Percentiles rank a stretch among this genome's conserved stretches.
Conservation (phyloP, 2,329 filamentous ascomycete species). For the Bipolaris victoriae region DNA sequence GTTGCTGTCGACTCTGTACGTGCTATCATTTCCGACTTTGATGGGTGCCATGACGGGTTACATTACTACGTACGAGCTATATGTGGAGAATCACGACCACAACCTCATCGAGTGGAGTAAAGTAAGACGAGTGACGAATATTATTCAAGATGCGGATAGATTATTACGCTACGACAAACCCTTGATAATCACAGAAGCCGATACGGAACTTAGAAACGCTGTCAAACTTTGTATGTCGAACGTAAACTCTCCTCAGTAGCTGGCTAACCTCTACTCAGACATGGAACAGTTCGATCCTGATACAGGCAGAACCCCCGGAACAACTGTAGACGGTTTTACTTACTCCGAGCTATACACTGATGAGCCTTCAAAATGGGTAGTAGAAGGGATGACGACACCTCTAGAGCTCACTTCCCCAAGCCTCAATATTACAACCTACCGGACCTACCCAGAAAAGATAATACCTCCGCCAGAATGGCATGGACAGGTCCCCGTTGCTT, state of each 20-base stretch:
- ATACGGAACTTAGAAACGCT: conserved; percentile 13
- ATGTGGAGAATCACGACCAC: conserved; percentile 31
- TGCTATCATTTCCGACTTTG: conserved; percentile 47
- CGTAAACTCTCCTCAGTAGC: background rate
- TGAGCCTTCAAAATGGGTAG: background rate
- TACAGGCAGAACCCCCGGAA: background rate
- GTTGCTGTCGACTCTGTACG: conserved; percentile 42
- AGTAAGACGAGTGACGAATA: conserved; percentile 17
- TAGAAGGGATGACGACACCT: background rate
- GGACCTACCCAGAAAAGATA: background rate
- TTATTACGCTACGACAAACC: conserved; percentile 29
- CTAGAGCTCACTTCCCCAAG: background rate
- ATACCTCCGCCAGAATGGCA: background rate
- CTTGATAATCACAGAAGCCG: conserved; percentile 23
- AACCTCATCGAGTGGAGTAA: conserved; percentile 37
- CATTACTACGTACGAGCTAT: conserved; percentile 39
- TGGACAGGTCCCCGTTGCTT: conserved; percentile 6
- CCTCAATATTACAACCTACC: conserved; percentile 1
- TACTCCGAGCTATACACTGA: background rate
- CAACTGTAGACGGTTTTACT: background rate
- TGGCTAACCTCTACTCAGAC: background rate
- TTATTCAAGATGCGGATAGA: conserved; percentile 27
- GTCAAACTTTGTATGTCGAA: conserved; percentile 26
- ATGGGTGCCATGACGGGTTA: conserved; percentile 51
- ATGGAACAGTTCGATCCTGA: background rate